Conservation (phyloP, 2,329 filamentous ascomycete genomes). For the Phialocephala sp. region DNA sequence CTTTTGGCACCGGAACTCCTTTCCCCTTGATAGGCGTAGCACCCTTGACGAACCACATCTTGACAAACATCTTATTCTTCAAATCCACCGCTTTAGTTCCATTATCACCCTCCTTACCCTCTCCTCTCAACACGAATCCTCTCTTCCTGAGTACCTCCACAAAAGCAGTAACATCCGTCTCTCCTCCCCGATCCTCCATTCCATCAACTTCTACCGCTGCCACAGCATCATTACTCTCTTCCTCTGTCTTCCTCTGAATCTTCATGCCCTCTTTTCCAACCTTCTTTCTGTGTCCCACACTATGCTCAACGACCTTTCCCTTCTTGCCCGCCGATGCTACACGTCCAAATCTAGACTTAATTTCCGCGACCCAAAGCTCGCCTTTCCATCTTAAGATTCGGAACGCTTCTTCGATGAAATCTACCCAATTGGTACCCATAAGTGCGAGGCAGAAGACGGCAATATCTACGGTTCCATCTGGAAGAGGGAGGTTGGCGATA, state of each 20-base stretch:
- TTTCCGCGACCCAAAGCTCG: slow-evolving; percentile 96
- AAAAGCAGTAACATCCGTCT: slow-evolving; percentile 88
- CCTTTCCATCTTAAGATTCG: slow-evolving; percentile 90
- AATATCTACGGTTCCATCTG: slow-evolving; percentile 78
- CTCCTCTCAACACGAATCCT: slow-evolving; percentile 82
- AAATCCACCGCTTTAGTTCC: slow-evolving; percentile 68
- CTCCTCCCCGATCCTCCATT: slow-evolving; percentile 63
- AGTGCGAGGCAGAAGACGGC: slow-evolving; percentile 95
- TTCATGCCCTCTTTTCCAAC: slow-evolving; percentile 49
- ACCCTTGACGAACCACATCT: slow-evolving; percentile 93
- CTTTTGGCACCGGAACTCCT: slow-evolving; percentile 55
- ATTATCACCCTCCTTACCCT: slow-evolving; percentile 52
- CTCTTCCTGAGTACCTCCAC: slow-evolving; percentile 80
- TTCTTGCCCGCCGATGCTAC: slow-evolving; percentile 53
- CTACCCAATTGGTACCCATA: slow-evolving; percentile 99
- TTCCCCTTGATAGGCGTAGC: slow-evolving; percentile 77
- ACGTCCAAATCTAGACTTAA: slow-evolving; percentile 87
- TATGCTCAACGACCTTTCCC: slow-evolving; percentile 65
- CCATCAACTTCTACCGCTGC: slow-evolving; percentile 76
- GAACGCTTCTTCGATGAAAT: slow-evolving; percentile 95
- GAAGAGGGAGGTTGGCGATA: slow-evolving; percentile 81
- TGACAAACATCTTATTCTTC: slow-evolving; percentile 97
- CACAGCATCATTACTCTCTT: slow-evolving; percentile 57
- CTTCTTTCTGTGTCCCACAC: slow-evolving; percentile 69
- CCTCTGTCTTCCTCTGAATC: slow-evolving; percentile 48